Evolutionary conservation across 164 flowering plant species (phyloP).

Genomic region (Hamamelis virginiana): DNA sequence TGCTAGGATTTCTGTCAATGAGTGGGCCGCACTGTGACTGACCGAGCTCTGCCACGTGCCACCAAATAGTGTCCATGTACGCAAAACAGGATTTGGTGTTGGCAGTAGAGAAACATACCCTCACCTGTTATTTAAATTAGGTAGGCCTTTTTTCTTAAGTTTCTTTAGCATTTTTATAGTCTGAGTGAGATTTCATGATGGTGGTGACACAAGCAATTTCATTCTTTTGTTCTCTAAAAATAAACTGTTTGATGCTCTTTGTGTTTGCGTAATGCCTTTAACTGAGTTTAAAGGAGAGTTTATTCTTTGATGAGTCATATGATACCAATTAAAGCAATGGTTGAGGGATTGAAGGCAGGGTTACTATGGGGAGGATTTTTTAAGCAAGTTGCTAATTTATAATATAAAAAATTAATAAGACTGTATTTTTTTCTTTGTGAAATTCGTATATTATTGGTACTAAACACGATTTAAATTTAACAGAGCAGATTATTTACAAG

Average conservation of each 20-base stretch:
- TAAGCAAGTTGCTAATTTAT: too few species aligned
- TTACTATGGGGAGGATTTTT: too few species aligned
- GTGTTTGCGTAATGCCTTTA: slow-evolving; percentile 9
- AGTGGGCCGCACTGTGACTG: too few species aligned
- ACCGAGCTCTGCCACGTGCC: too few species aligned
- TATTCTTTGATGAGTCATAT: background rate
- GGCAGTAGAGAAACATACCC: background rate
- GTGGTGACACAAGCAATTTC: slow-evolving; percentile 19
- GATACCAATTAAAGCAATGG: background rate
- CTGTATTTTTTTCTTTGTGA: background rate
- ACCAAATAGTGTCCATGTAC: too few species aligned
- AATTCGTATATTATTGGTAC: too few species aligned
- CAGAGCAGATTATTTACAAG: too few species aligned
- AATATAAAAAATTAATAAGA: too few species aligned
- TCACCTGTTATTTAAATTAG: background rate
- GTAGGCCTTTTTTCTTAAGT: background rate
- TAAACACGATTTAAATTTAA: too few species aligned
- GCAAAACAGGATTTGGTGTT: too few species aligned
- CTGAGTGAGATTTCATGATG: slow-evolving; percentile 13
- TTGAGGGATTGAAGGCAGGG: too few species aligned
- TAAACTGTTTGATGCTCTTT: background rate
- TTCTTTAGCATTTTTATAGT: background rate
- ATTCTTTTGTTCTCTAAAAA: slow-evolving; percentile 7
- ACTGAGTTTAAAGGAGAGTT: background rate
- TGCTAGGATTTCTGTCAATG: too few species aligned